phyloP scores from a whole-genome alignment of 176 grass and related monocot genomes.

The Carex kokanica region DNA sequence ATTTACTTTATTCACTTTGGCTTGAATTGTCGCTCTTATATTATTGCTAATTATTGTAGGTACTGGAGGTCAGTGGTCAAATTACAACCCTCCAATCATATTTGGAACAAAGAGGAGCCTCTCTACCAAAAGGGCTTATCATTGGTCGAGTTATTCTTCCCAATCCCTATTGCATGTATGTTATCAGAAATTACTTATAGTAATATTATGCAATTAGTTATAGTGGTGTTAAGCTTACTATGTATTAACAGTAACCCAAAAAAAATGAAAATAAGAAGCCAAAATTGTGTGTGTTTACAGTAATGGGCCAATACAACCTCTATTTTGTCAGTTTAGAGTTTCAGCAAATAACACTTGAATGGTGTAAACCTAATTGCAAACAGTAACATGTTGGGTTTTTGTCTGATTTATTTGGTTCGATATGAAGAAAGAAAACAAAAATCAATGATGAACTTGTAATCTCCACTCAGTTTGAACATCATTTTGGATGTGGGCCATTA shows the following conservation, averaged over 20 bases:
- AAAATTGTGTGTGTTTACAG: not conserved
- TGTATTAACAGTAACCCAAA: not conserved
- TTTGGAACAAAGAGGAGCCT: conserved; percentile 76
- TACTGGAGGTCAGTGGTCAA: conserved; percentile 64
- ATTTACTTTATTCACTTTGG: not conserved
- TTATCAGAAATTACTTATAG: not conserved
- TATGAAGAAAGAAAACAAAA: not conserved
- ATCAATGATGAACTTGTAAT: not conserved
- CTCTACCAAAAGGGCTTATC: conserved; percentile 59
- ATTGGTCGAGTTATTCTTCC: conserved; percentile 66
- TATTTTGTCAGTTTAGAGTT: not conserved
- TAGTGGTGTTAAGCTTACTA: not conserved
- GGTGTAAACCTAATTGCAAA: not conserved
- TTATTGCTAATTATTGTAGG: conserved; percentile 38
- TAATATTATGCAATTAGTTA: not conserved
- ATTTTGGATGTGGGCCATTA: not conserved
- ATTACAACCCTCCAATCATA: conserved; percentile 75
- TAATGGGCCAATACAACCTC: not conserved
- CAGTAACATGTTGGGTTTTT: not conserved
- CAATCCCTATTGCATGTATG: conserved; percentile 61
- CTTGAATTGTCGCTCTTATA: not conserved
- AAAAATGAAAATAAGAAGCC: not conserved
- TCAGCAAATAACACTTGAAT: not conserved
- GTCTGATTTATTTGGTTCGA: not conserved
- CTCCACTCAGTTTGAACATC: not conserved